Evolutionary conservation across 1,284 basidiomycete species (phyloP).

Genomic region (Leucoagaricus sp.): DNA sequence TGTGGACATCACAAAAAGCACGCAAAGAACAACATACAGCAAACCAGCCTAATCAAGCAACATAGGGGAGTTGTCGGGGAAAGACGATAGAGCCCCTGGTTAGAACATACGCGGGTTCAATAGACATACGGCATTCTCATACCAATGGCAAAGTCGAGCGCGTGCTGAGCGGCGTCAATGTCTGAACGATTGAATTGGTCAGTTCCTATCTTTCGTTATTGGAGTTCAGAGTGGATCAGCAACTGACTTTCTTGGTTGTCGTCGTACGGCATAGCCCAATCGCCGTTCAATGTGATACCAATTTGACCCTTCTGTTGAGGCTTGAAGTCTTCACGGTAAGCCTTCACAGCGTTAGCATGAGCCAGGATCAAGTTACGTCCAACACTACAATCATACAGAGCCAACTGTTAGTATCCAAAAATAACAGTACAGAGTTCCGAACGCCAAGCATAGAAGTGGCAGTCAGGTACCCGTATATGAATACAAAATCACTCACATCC

Average conservation of each 20-base stretch:
- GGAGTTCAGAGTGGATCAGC: neutral
- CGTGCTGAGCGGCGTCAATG: slow-evolving; percentile 69
- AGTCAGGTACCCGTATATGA: slow-evolving; percentile 12
- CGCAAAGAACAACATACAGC: slow-evolving; percentile 48
- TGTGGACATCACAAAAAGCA: neutral
- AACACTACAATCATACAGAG: slow-evolving; percentile 41
- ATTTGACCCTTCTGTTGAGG: slow-evolving; percentile 61
- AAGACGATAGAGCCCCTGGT: slow-evolving; percentile 6
- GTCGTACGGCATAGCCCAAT: slow-evolving; percentile 78
- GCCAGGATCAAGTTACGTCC: slow-evolving; percentile 70
- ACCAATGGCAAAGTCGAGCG: slow-evolving; percentile 73
- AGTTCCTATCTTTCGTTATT: neutral
- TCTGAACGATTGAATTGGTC: slow-evolving; percentile 38
- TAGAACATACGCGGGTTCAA: slow-evolving; percentile 10
- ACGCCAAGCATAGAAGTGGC: neutral
- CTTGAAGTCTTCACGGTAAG: slow-evolving; percentile 71
- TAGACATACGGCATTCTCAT: slow-evolving; percentile 25
- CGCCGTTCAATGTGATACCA: slow-evolving; percentile 79
- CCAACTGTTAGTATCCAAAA: slow-evolving; percentile 3
- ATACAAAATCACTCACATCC: slow-evolving; percentile 55
- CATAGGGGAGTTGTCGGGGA: slow-evolving; percentile 13
- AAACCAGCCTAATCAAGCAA: slow-evolving; percentile 50
- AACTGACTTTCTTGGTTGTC: slow-evolving; percentile 61
- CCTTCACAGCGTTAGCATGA: slow-evolving; percentile 66
- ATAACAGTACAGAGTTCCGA: neutral